These are phyloP conservation scores for Venturia aucupariae DNA, from an alignment of 2,329 filamentous ascomycete species.

Conservation along the genomic window DNA sequence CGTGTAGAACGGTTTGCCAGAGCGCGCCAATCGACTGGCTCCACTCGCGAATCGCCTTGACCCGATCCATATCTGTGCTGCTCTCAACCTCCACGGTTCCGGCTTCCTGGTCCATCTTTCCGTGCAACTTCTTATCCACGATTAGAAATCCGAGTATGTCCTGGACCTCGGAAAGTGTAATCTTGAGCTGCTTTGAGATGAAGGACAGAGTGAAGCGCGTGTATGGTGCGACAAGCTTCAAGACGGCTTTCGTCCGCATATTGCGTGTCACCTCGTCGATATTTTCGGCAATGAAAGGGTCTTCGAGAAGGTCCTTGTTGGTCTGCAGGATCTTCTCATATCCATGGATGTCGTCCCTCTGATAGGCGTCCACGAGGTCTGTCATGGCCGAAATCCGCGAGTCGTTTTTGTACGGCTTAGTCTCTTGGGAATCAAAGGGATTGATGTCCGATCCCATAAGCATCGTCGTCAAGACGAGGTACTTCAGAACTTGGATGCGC, in stretches of 20 bases:
- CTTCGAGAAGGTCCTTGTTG: slow-evolving; percentile 80
- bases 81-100: slow-evolving; percentile 76
- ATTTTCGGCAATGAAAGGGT: slow-evolving; percentile 96
- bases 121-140: slow-evolving; percentile 76
- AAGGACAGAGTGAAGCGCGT: slow-evolving; percentile 82
- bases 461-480: slow-evolving; percentile 94
- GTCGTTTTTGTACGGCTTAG: slow-evolving; percentile 95
- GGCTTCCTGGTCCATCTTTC: slow-evolving; percentile 79
- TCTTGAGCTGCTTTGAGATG: slow-evolving; percentile 80
- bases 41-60: slow-evolving; percentile 65
- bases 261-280: slow-evolving; percentile 98
- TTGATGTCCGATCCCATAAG: slow-evolving; percentile 98
- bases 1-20: slow-evolving; percentile 64
- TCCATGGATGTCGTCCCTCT: slow-evolving; percentile 83
- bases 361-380: slow-evolving; percentile 90
- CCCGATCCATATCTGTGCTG: slow-evolving; percentile 62
- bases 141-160: slow-evolving; percentile 96
- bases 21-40: slow-evolving; percentile 59
- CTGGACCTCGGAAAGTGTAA: slow-evolving; percentile 76
- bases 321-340: slow-evolving; percentile 83
- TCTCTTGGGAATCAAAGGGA: slow-evolving; percentile 97
- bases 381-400: slow-evolving; percentile 95
- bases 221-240: slow-evolving; percentile 91
- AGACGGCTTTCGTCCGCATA: slow-evolving; percentile 91
- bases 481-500: slow-evolving; percentile 94